Conservation (phyloP, 176 grass and related monocot genomes). For the Triticum timopheevii region DNA sequence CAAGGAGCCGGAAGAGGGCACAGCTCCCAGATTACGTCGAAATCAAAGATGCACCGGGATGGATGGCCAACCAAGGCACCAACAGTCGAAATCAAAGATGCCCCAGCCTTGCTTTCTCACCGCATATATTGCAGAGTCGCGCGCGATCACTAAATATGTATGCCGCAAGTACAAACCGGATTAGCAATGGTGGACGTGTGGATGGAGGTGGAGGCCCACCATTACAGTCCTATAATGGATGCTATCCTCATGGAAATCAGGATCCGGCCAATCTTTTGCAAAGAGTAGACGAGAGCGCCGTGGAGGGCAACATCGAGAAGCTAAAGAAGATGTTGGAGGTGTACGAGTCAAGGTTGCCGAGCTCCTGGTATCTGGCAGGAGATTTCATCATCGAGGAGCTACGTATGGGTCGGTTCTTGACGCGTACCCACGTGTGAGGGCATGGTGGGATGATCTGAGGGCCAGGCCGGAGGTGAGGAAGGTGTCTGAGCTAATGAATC, state of each 20-base stretch:
- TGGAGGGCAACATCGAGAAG: slow-evolving; percentile 16
- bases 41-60: too few species aligned
- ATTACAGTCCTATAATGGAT: slow-evolving; percentile 5
- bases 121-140: too few species aligned
- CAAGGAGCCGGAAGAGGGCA: too few species aligned
- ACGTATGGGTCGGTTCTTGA: too few species aligned
- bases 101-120: too few species aligned
- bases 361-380: slow-evolving; percentile 14
- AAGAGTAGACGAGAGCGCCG: neutral
- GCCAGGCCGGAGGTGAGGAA: neutral
- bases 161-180: slow-evolving; percentile 20
- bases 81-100: too few species aligned
- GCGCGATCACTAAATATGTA: slow-evolving; percentile 23
- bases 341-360: slow-evolving; percentile 1
- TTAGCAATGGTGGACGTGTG: slow-evolving; percentile 26
- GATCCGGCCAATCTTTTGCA: neutral
- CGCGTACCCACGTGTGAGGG: too few species aligned
- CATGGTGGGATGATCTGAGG: neutral
- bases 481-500: neutral
- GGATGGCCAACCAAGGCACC: too few species aligned
- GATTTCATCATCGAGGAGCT: slow-evolving; percentile 14
- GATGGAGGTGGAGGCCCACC: slow-evolving; percentile 31
- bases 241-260: neutral
- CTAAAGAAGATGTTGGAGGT: slow-evolving; percentile 1
- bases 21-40: neutral